These are phyloP conservation scores for Pouteria glomerata DNA, from an alignment of 148 eudicot genomes.

Conservation along the genomic window DNA sequence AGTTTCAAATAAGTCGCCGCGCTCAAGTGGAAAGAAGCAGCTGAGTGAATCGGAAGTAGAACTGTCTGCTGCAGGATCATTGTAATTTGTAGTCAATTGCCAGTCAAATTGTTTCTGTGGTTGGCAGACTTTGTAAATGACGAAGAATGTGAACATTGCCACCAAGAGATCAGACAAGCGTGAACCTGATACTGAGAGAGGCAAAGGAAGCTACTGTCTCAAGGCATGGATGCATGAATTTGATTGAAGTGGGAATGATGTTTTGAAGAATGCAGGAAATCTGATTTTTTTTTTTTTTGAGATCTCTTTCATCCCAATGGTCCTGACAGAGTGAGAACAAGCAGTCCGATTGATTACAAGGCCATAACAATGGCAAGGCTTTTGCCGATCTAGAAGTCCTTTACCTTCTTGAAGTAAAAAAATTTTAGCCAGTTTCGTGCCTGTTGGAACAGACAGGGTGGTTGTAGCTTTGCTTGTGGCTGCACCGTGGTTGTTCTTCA, in stretches of 20 bases:
- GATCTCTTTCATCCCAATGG: no score
- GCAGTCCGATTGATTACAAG: not conserved
- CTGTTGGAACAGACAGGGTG: not conserved
- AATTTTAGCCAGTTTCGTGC: not conserved
- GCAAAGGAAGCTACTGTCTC: no score
- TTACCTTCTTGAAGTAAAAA: not conserved
- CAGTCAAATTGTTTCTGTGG: no score
- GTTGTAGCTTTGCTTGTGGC: not conserved
- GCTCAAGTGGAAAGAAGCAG: constrained; percentile 31
- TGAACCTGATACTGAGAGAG: no score
- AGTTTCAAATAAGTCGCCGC: constrained; percentile 33
- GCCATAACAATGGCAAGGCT: not conserved
- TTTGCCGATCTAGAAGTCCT: not conserved
- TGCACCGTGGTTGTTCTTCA: not conserved
- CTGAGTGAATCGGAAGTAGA: constrained; percentile 12
- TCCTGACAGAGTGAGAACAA: not conserved
- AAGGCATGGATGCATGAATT: no score
- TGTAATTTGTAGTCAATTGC: no score
- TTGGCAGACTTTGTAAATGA: no score
- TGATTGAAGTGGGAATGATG: no score
- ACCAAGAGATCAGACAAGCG: no score
- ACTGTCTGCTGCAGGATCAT: constrained; percentile 8
- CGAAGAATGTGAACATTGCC: no score
- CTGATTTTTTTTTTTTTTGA: no score
- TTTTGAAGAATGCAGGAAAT: no score